Evolutionary conservation across 495 filamentous ascomycete species (phyloP).

Genomic region (Neurospora cerealis): DNA sequence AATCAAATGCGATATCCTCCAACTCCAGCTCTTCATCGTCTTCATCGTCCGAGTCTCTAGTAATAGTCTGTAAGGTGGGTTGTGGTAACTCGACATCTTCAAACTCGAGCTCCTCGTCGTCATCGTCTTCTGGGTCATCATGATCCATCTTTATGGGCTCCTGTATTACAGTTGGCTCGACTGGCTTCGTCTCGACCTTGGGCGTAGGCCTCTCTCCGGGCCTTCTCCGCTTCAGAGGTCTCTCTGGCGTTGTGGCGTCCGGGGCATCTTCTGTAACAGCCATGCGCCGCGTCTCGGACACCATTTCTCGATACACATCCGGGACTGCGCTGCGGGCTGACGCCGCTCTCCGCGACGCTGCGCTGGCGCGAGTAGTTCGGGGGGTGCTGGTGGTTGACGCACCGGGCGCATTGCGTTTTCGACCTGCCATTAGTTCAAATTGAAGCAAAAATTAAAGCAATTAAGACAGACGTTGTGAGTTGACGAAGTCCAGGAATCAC

Average conservation of each 20-base stretch:
- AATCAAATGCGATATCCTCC: slow-evolving; percentile 26
- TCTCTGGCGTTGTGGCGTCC: slow-evolving; percentile 7
- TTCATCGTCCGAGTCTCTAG: slow-evolving; percentile 20
- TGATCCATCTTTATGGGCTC: background rate
- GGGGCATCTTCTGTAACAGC: background rate
- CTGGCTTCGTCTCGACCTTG: slow-evolving; percentile 6
- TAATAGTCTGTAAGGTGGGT: slow-evolving; percentile 19
- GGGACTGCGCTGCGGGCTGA: slow-evolving; percentile 1
- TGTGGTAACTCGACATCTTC: slow-evolving; percentile 26
- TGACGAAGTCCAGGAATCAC: background rate
- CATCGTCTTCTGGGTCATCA: slow-evolving; percentile 22
- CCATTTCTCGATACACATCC: slow-evolving; percentile 13
- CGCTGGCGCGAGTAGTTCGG: slow-evolving; percentile 6
- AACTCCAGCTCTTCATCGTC: slow-evolving; percentile 25
- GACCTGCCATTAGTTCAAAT: slow-evolving; percentile 9
- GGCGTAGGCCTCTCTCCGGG: slow-evolving; percentile 24
- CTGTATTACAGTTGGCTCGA: slow-evolving; percentile 1
- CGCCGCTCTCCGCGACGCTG: slow-evolving; percentile 1
- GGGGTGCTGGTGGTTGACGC: slow-evolving; percentile 1
- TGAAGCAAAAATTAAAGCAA: background rate
- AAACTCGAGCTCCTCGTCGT: slow-evolving; percentile 21
- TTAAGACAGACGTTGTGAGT: background rate
- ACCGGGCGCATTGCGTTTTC: slow-evolving; percentile 14
- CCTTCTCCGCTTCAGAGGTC: slow-evolving; percentile 31
- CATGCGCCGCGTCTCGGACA: slow-evolving; percentile 3